These are phyloP conservation scores for Chlamydomonas sphaeroides DNA, from an alignment of 139 green algal species.

Conservation along the genomic window DNA sequence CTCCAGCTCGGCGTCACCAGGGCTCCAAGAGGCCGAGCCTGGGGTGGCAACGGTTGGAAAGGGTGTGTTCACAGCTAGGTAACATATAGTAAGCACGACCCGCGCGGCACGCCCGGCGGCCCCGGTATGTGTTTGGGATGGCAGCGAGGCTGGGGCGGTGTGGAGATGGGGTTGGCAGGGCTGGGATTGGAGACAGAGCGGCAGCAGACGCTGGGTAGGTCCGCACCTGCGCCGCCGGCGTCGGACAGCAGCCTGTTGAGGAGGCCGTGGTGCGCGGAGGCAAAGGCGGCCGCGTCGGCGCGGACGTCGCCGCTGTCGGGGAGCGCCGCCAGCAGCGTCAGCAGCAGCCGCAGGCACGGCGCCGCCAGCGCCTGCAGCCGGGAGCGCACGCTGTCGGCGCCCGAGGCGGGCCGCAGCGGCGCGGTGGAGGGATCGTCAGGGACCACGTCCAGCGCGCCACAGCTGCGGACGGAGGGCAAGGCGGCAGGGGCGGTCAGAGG, in stretches of 20 bases:
- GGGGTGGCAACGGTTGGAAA: neutral
- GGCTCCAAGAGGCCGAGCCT: slow-evolving; percentile 51
- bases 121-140: too few species aligned
- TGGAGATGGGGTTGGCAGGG: neutral
- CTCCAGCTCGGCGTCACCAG: slow-evolving; percentile 69
- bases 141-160: too few species aligned
- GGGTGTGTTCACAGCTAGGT: too few species aligned
- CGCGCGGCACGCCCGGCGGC: too few species aligned
- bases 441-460: slow-evolving; percentile 59
- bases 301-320: slow-evolving; percentile 52
- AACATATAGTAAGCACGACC: too few species aligned
- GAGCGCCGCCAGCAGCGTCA: slow-evolving; percentile 56
- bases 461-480: slow-evolving; percentile 20
- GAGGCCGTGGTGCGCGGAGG: slow-evolving; percentile 57
- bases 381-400: slow-evolving; percentile 15
- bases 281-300: slow-evolving; percentile 59
- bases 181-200: too few species aligned
- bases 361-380: slow-evolving; percentile 17
- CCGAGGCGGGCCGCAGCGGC: neutral
- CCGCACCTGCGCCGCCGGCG: slow-evolving; percentile 50
- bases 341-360: slow-evolving; percentile 62
- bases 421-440: slow-evolving; percentile 59
- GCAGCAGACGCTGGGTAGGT: too few species aligned
- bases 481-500: neutral
- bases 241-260: slow-evolving; percentile 69